Percentiles rank a stretch among this genome's conserved stretches.
Conservation (phyloP, 106 monocot species). For the Dioscorea dumetorum region DNA sequence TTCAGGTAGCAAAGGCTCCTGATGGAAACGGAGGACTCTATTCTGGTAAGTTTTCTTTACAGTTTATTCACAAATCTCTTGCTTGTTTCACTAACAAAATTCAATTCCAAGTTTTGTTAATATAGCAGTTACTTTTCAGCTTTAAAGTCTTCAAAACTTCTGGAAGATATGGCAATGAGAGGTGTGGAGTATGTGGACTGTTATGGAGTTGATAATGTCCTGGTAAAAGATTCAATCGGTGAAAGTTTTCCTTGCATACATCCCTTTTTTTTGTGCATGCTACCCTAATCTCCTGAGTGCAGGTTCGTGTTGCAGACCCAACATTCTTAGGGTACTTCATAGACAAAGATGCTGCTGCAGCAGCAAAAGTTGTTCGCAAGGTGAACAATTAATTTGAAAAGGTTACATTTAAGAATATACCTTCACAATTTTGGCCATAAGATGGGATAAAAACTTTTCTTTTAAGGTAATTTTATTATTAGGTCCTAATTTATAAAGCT, state of each 20-base stretch:
- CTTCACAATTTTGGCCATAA: no score
- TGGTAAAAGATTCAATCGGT: conserved; percentile 43
- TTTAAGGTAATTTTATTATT: no score
- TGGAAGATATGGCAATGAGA: conserved; percentile 96
- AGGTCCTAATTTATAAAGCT: no score
- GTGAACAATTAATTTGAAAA: conserved; percentile 13
- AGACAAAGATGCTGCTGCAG: conserved; percentile 85
- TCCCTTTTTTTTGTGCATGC: background rate
- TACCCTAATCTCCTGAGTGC: conserved; percentile 14
- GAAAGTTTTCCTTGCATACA: background rate
- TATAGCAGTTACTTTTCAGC: conserved; percentile 29
- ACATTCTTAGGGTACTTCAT: conserved; percentile 94
- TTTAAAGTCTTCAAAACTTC: conserved; percentile 69
- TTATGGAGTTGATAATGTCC: conserved; percentile 97
- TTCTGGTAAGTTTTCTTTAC: conserved; percentile 46
- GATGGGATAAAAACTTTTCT: no score
- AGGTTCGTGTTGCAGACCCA: conserved; percentile 99
- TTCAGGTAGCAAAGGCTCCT: conserved; percentile 93
- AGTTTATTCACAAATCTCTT: no score
- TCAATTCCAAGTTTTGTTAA: no score
- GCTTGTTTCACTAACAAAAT: no score
- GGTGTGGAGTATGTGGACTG: conserved; percentile 91
- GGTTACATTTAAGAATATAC: no score
- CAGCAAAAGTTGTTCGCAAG: conserved; percentile 98
- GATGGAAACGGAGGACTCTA: conserved; percentile 99